phyloP scores from a whole-genome alignment of 306 rosid species.

The Elaeagnus macrophylla region DNA sequence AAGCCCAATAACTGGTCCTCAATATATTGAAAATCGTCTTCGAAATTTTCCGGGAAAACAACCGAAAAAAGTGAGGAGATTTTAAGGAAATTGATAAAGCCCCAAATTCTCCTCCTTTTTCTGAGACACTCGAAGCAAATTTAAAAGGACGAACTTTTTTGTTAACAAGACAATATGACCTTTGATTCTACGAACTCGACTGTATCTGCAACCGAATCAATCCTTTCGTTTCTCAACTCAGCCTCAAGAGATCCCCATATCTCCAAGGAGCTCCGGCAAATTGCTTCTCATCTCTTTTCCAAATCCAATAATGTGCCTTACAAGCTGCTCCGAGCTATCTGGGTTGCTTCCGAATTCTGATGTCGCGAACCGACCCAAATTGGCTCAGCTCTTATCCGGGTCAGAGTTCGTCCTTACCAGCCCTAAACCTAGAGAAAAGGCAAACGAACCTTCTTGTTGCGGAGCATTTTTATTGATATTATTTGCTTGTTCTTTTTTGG shows the following conservation, averaged over 20 bases:
- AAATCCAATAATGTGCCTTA: conserved; percentile 40
- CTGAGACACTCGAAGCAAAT: too few species aligned
- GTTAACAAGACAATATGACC: too few species aligned
- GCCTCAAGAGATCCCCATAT: conserved; percentile 42
- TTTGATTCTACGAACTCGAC: too few species aligned
- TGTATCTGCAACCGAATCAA: conserved; percentile 38
- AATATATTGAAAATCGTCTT: too few species aligned
- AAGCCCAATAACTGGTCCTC: too few species aligned
- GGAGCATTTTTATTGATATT: too few species aligned
- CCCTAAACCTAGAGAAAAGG: conserved; percentile 84
- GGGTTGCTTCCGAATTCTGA: conserved; percentile 48
- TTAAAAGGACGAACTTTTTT: too few species aligned
- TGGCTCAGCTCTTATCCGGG: conserved; percentile 43
- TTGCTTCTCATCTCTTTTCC: conserved; percentile 41
- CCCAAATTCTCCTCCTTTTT: too few species aligned
- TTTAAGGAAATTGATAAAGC: too few species aligned
- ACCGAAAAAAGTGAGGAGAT: too few species aligned
- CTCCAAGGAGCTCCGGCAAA: conserved; percentile 44
- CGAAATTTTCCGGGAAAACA: too few species aligned
- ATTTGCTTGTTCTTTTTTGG: too few species aligned
- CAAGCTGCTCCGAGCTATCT: conserved; percentile 43
- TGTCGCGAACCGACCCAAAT: conserved; percentile 35
- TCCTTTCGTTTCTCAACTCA: conserved; percentile 37
- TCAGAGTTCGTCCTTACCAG: conserved; percentile 42
- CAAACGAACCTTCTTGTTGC: not conserved